phyloP scores from a whole-genome alignment of 495 filamentous ascomycete genomes.

The Neurospora sp. region DNA sequence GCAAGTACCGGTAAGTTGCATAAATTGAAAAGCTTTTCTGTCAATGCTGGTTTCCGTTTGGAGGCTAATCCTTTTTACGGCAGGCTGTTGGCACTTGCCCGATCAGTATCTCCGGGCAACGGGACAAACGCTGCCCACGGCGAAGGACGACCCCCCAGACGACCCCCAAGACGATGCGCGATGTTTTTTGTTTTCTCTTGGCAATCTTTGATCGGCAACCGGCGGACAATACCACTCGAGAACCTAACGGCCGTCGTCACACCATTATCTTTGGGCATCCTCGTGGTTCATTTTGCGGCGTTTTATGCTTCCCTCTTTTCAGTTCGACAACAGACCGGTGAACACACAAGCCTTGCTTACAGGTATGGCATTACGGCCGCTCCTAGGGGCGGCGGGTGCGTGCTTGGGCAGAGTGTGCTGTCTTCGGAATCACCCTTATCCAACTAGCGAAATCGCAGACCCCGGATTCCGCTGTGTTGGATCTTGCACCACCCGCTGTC shows the following conservation, averaged over 20 bases:
- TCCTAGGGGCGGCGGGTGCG: background rate
- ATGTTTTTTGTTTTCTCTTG: background rate
- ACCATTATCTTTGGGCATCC: background rate
- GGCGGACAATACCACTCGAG: background rate
- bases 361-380: background rate
- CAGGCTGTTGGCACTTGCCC: background rate
- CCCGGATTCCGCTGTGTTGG: slow-evolving; percentile 7
- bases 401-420: background rate
- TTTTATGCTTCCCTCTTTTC: background rate
- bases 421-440: background rate
- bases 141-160: background rate
- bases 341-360: background rate
- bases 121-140: background rate
- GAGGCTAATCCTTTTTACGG: background rate
- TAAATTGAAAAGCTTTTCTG: background rate
- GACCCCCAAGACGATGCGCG: background rate
- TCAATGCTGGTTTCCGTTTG: background rate
- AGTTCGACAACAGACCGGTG: background rate
- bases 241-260: background rate
- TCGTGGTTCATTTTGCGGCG: background rate
- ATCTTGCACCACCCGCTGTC: slow-evolving; percentile 1
- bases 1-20: slow-evolving; percentile 14
- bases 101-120: background rate
- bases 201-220: background rate
- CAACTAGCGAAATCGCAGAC: background rate